A percentile compares a stretch with the other conserved stretches of the same genome.
Conservation (phyloP, 2,329 filamentous ascomycete genomes). For the Setomelanomma holmii region DNA sequence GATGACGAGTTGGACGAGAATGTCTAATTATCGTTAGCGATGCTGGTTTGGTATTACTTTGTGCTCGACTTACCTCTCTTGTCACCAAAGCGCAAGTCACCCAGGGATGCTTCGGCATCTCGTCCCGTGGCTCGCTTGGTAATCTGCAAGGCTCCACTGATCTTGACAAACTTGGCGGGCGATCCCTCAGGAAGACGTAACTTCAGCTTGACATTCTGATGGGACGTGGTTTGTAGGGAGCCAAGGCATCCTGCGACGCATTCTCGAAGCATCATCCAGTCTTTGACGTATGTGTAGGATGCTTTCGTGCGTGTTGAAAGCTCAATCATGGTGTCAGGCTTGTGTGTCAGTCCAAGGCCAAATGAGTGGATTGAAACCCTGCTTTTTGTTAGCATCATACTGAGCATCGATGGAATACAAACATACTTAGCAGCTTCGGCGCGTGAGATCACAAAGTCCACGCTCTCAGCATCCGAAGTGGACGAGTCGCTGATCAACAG, state of each 20-base stretch:
- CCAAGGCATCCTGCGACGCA: slow-evolving; percentile 93
- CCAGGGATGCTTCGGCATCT: slow-evolving; percentile 90
- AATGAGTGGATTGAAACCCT: slow-evolving; percentile 96
- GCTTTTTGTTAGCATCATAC: slow-evolving; percentile 30
- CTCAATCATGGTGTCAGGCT: slow-evolving; percentile 98
- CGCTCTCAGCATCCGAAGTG: slow-evolving; percentile 90
- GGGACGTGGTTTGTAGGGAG: slow-evolving; percentile 90
- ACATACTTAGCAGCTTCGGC: slow-evolving; percentile 95
- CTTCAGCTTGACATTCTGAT: slow-evolving; percentile 97
- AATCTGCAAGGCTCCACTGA: slow-evolving; percentile 93
- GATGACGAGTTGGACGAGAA: slow-evolving; percentile 93
- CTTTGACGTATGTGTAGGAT: slow-evolving; percentile 97
- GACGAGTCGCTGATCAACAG: slow-evolving; percentile 97
- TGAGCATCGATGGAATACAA: slow-evolving; percentile 4
- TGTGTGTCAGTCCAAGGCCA: slow-evolving; percentile 93
- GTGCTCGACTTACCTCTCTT: slow-evolving; percentile 65
- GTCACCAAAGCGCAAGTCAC: slow-evolving; percentile 93
- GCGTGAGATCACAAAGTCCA: slow-evolving; percentile 95
- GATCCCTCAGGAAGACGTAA: slow-evolving; percentile 93
- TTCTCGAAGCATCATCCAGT: slow-evolving; percentile 99
- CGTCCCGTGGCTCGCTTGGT: slow-evolving; percentile 94
- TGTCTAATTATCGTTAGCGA: slow-evolving; percentile 61
- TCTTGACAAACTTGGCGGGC: slow-evolving; percentile 97
- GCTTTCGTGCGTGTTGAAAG: slow-evolving; percentile 94
- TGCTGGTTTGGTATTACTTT: neutral